Percentiles rank a stretch among this genome's conserved stretches.
Evolutionary conservation across 352 stramenopile species (phyloP).

Genomic region (Globisporangium okanoganense): DNA sequence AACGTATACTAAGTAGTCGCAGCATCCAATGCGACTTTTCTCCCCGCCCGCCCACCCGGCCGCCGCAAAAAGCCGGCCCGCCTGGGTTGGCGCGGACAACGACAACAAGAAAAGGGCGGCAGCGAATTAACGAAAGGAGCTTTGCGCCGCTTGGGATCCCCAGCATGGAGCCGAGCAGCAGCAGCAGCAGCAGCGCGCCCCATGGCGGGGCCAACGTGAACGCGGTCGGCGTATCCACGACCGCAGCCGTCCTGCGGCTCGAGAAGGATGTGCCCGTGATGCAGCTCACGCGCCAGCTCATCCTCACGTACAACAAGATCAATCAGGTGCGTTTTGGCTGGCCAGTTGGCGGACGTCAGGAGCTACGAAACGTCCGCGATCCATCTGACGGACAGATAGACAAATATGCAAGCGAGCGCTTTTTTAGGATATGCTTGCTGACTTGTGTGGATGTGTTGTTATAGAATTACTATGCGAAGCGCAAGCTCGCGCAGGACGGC

Average conservation of each 20-base stretch:
- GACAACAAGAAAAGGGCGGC: conserved; percentile 10
- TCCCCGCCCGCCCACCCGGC: background rate
- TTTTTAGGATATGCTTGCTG: background rate
- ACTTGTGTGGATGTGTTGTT: conserved; percentile 8
- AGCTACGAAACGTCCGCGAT: conserved; percentile 2
- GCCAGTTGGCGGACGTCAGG: conserved; percentile 6
- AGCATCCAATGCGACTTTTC: background rate
- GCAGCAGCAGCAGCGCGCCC: conserved; percentile 5
- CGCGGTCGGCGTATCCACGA: background rate
- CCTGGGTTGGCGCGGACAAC: background rate
- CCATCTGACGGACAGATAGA: too few species aligned
- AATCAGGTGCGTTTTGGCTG: conserved; percentile 69
- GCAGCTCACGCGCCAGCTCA: conserved; percentile 90
- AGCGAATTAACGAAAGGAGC: conserved; percentile 5
- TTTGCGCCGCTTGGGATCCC: conserved; percentile 10
- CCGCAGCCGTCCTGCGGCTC: conserved; percentile 19
- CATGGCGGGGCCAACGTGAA: background rate
- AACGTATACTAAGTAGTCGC: background rate
- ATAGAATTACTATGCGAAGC: conserved; percentile 83
- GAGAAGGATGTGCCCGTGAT: conserved; percentile 37
- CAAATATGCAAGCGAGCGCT: background rate
- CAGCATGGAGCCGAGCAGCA: conserved; percentile 14
- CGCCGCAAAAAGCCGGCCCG: background rate
- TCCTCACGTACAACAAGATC: conserved; percentile 97
- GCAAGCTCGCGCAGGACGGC: conserved; percentile 50